Evolutionary conservation across 257 asterid species (phyloP).

Genomic region (Eustoma russellianum): DNA sequence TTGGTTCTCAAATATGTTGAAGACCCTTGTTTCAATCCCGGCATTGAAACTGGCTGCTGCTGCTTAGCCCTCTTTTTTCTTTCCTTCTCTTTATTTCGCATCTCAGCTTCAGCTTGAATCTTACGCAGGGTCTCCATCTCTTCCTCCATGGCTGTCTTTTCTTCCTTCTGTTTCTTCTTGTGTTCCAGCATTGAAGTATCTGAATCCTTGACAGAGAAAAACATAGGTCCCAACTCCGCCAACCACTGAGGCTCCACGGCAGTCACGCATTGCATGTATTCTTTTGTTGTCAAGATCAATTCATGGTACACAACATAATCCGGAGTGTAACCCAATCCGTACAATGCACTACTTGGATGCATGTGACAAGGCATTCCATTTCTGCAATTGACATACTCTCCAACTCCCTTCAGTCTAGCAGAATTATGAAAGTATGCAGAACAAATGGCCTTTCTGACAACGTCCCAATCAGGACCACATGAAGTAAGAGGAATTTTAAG

Average conservation of each 20-base stretch:
- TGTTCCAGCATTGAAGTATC: slow-evolving; percentile 83
- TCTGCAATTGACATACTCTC: slow-evolving; percentile 82
- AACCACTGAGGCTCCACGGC: slow-evolving; percentile 94
- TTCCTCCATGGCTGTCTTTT: slow-evolving; percentile 90
- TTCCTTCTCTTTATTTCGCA: slow-evolving; percentile 43
- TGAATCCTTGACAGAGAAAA: slow-evolving; percentile 84
- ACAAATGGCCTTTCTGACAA: slow-evolving; percentile 80
- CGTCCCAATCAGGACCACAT: slow-evolving; percentile 88
- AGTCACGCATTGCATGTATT: slow-evolving; percentile 91
- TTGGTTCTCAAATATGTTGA: slow-evolving; percentile 74
- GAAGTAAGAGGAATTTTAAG: slow-evolving; percentile 68
- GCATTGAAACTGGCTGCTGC: slow-evolving; percentile 60
- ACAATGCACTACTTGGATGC: slow-evolving; percentile 91
- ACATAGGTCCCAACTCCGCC: slow-evolving; percentile 97
- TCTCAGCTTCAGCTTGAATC: slow-evolving; percentile 44
- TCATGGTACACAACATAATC: slow-evolving; percentile 94
- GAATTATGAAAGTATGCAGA: slow-evolving; percentile 91
- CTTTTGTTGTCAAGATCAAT: slow-evolving; percentile 69
- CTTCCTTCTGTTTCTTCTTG: slow-evolving; percentile 80
- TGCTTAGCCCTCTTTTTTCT: slow-evolving; percentile 56
- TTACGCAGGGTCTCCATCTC: slow-evolving; percentile 85
- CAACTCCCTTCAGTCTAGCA: slow-evolving; percentile 71
- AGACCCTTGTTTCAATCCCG: slow-evolving; percentile 67
- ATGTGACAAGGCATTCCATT: slow-evolving; percentile 94
- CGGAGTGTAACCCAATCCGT: slow-evolving; percentile 86